phyloP scores from a whole-genome alignment of 225 moss, liverwort and hornwort species.

The Marchantia polymorpha region DNA sequence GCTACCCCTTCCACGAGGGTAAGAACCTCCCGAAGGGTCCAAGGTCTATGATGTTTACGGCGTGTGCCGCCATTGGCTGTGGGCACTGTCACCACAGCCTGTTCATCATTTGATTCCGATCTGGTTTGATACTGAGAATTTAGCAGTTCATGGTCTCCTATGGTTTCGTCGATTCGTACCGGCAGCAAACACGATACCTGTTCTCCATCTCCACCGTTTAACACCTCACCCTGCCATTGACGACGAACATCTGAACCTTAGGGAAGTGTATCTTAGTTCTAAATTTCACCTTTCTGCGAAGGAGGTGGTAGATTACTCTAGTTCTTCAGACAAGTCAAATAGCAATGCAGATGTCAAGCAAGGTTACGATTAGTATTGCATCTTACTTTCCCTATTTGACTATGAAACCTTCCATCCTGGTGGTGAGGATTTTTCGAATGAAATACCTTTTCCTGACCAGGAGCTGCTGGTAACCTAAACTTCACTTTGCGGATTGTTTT shows the following conservation, averaged over 20 bases:
- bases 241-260: not conserved
- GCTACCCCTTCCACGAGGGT: conserved; percentile 95
- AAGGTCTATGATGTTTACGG: conserved; percentile 91
- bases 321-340: too few species aligned
- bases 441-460: conserved; percentile 47
- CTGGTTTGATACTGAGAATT: conserved; percentile 59
- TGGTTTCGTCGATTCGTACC: conserved; percentile 52
- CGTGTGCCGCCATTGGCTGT: conserved; percentile 95
- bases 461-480: conserved; percentile 49
- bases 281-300: not conserved
- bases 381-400: not conserved
- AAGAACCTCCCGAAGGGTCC: conserved; percentile 97
- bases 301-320: not conserved
- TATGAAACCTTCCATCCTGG: not conserved
- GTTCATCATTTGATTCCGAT: conserved; percentile 52
- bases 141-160: conserved; percentile 61
- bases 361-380: too few species aligned
- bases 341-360: not conserved
- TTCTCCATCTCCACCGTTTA: conserved; percentile 69
- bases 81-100: conserved; percentile 83
- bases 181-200: conserved; percentile 77
- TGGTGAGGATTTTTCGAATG: not conserved
- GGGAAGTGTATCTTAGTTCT: not conserved
- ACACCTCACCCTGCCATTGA: conserved; percentile 61
- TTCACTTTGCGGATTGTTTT: conserved; percentile 74